Evolutionary conservation across 2,329 filamentous ascomycete species (phyloP).

Genomic region (Trichoderma sp.): DNA sequence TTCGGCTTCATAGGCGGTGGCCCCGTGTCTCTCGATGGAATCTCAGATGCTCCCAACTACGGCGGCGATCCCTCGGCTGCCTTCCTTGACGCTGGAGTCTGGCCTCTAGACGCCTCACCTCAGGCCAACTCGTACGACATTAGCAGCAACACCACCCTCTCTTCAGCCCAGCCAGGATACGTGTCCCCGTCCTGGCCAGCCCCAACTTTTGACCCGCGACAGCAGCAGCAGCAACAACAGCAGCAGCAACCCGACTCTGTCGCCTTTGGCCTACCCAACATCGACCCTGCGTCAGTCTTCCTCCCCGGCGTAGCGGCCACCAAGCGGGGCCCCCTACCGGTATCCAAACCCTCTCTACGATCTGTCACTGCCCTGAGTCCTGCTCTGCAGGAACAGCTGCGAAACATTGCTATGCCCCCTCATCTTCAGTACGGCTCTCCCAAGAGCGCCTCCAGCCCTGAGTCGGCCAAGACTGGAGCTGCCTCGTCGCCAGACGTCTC

Average conservation of each 20-base stretch:
- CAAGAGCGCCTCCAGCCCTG: constrained; percentile 56
- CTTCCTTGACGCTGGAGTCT: constrained; percentile 36
- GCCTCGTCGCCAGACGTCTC: constrained; percentile 59
- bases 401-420: constrained; percentile 62
- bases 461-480: constrained; percentile 47
- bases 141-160: constrained; percentile 37
- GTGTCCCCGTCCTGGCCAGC: constrained; percentile 36
- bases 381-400: constrained; percentile 59
- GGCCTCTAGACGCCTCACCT: constrained; percentile 48
- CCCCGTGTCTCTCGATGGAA: constrained; percentile 30
- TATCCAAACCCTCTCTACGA: constrained; percentile 32
- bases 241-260: constrained; percentile 33
- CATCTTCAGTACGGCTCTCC: constrained; percentile 60
- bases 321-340: constrained; percentile 26
- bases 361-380: constrained; percentile 45
- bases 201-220: constrained; percentile 31
- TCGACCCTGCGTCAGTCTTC: constrained; percentile 37
- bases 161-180: constrained; percentile 34
- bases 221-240: neutral
- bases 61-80: constrained; percentile 37
- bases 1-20: constrained; percentile 38
- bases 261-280: constrained; percentile 33
- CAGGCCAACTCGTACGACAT: constrained; percentile 47
- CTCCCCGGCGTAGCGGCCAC: constrained; percentile 24
- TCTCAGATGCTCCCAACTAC: constrained; percentile 32